Percentiles rank a stretch among this genome's conserved stretches.
Evolutionary conservation across 148 eudicot species (phyloP).

Genomic region (Camellia sinensis): DNA sequence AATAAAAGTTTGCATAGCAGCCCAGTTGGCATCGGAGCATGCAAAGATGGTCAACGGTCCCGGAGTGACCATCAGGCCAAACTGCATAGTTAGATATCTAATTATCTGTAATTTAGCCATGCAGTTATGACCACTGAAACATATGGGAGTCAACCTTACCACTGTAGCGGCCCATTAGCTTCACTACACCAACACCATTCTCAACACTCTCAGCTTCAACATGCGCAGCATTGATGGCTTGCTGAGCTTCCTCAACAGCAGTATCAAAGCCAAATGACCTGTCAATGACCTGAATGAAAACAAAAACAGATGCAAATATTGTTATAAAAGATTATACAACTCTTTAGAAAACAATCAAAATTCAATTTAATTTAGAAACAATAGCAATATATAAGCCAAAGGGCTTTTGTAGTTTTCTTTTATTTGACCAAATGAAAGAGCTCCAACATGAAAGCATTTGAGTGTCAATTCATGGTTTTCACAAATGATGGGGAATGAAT

Average conservation of each 20-base stretch:
- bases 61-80: no score
- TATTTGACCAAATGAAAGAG: slow-evolving; percentile 23
- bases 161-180: slow-evolving; percentile 97
- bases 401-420: slow-evolving; percentile 36
- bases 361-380: slow-evolving; percentile 13
- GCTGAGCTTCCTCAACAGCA: slow-evolving; percentile 98
- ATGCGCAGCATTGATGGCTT: slow-evolving; percentile 97
- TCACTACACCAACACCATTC: slow-evolving; percentile 90
- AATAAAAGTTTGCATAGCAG: no score
- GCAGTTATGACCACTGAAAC: slow-evolving; percentile 8
- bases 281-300: slow-evolving; percentile 74
- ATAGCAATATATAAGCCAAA: slow-evolving; percentile 43
- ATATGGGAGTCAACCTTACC: slow-evolving; percentile 44
- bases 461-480: no score
- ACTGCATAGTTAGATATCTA: slow-evolving; percentile 1
- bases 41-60: no score
- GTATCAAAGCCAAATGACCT: slow-evolving; percentile 97
- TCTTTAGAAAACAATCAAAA: not conserved
- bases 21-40: no score
- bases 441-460: no score
- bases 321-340: not conserved
- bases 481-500: no score
- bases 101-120: not conserved
- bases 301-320: not conserved
- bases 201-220: slow-evolving; percentile 97